Evolutionary conservation across 768 basidiomycete genomes (phyloP).

Genomic region (Pleurotus tuber-regium): DNA sequence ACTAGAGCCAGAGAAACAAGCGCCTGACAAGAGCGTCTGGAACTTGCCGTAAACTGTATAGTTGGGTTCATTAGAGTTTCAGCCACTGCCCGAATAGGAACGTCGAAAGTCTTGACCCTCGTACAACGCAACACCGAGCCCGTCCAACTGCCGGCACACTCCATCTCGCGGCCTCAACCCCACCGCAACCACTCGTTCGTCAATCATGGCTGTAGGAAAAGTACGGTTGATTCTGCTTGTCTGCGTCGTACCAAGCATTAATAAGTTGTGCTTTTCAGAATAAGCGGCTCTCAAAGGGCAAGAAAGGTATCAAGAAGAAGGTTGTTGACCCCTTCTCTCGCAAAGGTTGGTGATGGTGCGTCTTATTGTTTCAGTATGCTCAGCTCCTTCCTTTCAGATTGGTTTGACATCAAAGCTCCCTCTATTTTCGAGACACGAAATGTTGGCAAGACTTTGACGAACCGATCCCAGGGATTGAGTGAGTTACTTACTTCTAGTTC

Average conservation of each 20-base stretch:
- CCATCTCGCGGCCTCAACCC: slow-evolving; percentile 36
- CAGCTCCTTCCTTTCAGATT: no score
- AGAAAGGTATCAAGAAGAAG: slow-evolving; percentile 99
- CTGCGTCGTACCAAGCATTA: neutral
- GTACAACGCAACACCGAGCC: slow-evolving; percentile 40
- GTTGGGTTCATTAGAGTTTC: slow-evolving; percentile 54
- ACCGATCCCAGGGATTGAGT: slow-evolving; percentile 98
- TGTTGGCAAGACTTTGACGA: slow-evolving; percentile 97
- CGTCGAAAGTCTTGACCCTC: slow-evolving; percentile 24
- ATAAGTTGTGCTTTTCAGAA: slow-evolving; percentile 55
- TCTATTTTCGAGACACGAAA: slow-evolving; percentile 96
- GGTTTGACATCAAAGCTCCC: slow-evolving; percentile 99
- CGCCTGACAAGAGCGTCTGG: slow-evolving; percentile 35
- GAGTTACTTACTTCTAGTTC: slow-evolving; percentile 34
- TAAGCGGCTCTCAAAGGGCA: slow-evolving; percentile 97
- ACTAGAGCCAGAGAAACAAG: slow-evolving; percentile 20
- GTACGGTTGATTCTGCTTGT: slow-evolving; percentile 35
- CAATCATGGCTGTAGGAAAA: slow-evolving; percentile 88
- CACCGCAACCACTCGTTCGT: slow-evolving; percentile 34
- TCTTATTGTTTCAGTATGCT: no score
- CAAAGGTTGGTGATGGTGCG: slow-evolving; percentile 91
- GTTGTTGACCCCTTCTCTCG: slow-evolving; percentile 99
- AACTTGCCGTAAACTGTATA: slow-evolving; percentile 44
- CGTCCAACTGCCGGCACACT: slow-evolving; percentile 45
- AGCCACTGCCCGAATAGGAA: slow-evolving; percentile 45